A percentile compares a stretch with the other conserved stretches of the same genome.
Conservation (phyloP, 2,329 filamentous ascomycete species). For the Alternaria dauci region DNA sequence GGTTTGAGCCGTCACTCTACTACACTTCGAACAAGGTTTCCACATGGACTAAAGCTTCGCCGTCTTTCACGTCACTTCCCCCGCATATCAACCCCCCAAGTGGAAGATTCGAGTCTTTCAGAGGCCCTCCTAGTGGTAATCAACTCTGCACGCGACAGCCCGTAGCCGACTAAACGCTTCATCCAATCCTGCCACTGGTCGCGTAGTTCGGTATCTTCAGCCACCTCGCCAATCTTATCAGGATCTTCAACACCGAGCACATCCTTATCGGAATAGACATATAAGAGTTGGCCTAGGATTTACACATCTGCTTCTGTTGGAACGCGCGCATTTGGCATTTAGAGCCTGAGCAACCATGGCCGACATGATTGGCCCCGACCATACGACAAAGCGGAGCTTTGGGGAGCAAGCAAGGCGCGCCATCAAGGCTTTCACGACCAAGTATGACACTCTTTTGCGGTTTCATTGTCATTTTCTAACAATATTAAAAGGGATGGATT, state of each 20-base stretch:
- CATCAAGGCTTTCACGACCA: constrained; percentile 59
- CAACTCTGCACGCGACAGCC: constrained; percentile 18
- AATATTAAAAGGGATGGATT: constrained; percentile 69
- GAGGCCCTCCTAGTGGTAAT: constrained; percentile 21
- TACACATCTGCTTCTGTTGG: neutral
- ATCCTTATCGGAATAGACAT: constrained; percentile 23
- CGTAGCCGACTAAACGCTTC: constrained; percentile 6
- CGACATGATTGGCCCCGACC: constrained; percentile 57
- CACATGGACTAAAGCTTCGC: neutral
- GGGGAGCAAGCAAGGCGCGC: constrained; percentile 53
- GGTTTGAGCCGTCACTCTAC: constrained; percentile 10
- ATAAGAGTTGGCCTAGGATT: neutral
- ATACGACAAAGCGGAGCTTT: constrained; percentile 52
- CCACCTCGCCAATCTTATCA: constrained; percentile 31
- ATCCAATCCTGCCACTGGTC: constrained; percentile 14
- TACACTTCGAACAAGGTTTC: constrained; percentile 16
- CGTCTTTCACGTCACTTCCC: constrained; percentile 28
- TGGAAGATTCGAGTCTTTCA: constrained; percentile 22
- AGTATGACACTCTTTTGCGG: constrained; percentile 39
- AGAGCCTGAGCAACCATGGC: constrained; percentile 22
- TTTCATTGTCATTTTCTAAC: neutral
- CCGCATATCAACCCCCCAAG: constrained; percentile 25
- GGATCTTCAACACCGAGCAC: constrained; percentile 9
- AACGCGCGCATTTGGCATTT: neutral
- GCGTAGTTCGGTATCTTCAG: constrained; percentile 24